Conservation (phyloP, 208 protist genomes). For the Crithidia sp. region DNA sequence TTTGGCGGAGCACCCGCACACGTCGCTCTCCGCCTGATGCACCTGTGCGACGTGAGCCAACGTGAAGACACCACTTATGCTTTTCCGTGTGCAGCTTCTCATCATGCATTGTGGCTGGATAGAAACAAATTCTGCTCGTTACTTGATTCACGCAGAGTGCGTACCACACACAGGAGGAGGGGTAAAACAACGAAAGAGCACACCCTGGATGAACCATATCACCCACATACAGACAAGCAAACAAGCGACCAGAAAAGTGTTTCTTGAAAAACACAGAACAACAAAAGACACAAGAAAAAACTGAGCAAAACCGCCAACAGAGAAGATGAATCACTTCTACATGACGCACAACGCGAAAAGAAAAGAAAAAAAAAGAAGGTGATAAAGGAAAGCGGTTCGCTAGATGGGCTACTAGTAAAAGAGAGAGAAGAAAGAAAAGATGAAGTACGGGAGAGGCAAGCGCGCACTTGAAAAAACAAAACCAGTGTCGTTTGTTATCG, state of each 20-base stretch:
- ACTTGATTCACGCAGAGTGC: too few species aligned
- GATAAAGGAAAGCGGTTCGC: slow-evolving; percentile 4
- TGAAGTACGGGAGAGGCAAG: neutral
- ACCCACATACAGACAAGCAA: neutral
- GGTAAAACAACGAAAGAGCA: neutral
- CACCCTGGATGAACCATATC: neutral
- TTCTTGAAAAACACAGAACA: neutral
- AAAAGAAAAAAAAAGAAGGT: slow-evolving; percentile 15
- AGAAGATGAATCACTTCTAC: neutral
- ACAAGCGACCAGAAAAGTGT: neutral
- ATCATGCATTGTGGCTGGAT: too few species aligned
- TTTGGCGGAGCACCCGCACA: too few species aligned
- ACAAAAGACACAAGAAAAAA: slow-evolving; percentile 16
- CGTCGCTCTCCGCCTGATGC: too few species aligned
- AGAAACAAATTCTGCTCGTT: too few species aligned
- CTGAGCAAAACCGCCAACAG: neutral
- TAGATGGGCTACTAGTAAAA: slow-evolving; percentile 3
- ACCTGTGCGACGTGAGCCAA: too few species aligned
- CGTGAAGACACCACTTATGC: too few species aligned
- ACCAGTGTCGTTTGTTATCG: neutral
- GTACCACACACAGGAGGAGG: too few species aligned
- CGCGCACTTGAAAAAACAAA: neutral
- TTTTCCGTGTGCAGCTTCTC: too few species aligned
- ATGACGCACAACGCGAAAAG: neutral
- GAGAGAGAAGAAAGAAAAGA: slow-evolving; percentile 8